A percentile compares a stretch with the other conserved stretches of the same genome.
Evolutionary conservation across 345 rosid species (phyloP).

Genomic region (Barbarea vulgaris): DNA sequence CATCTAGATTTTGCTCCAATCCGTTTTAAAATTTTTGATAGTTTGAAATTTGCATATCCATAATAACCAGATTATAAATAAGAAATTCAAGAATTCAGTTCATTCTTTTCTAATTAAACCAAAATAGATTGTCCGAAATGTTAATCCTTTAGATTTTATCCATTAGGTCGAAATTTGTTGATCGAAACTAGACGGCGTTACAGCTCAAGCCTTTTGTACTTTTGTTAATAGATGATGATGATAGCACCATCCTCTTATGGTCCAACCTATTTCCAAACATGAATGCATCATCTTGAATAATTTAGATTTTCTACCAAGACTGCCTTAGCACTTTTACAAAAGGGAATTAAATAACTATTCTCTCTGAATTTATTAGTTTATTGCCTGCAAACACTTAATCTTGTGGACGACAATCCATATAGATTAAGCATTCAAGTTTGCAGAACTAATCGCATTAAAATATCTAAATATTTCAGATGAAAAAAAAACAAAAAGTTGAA

Average conservation of each 20-base stretch:
- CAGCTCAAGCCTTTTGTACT: slow-evolving; percentile 29
- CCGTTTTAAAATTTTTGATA: not conserved
- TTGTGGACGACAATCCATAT: not conserved
- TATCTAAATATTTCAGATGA: not conserved
- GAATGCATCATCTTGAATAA: slow-evolving; percentile 2
- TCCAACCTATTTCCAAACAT: slow-evolving; percentile 7
- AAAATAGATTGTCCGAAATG: not conserved
- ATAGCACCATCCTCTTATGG: slow-evolving; percentile 25
- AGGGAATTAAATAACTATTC: not conserved
- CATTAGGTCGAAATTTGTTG: slow-evolving; percentile 4
- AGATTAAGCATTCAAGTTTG: not conserved
- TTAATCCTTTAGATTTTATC: not conserved
- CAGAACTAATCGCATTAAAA: not conserved
- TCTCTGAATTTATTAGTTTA: slow-evolving; percentile 15
- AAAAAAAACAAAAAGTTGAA: not conserved
- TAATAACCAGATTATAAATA: not conserved
- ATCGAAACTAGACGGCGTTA: slow-evolving; percentile 30
- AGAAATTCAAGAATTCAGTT: not conserved
- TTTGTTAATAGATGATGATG: slow-evolving; percentile 26
- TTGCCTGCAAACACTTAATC: not conserved
- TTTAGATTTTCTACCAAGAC: not conserved
- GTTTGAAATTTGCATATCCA: not conserved
- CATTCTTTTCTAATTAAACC: not conserved
- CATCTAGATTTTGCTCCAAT: not conserved
- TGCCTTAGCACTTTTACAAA: not conserved